Base-by-base conservation (phyloP, 371 early-diverging fungal genomes). In the Saksenaea vasiformis region DNA sequence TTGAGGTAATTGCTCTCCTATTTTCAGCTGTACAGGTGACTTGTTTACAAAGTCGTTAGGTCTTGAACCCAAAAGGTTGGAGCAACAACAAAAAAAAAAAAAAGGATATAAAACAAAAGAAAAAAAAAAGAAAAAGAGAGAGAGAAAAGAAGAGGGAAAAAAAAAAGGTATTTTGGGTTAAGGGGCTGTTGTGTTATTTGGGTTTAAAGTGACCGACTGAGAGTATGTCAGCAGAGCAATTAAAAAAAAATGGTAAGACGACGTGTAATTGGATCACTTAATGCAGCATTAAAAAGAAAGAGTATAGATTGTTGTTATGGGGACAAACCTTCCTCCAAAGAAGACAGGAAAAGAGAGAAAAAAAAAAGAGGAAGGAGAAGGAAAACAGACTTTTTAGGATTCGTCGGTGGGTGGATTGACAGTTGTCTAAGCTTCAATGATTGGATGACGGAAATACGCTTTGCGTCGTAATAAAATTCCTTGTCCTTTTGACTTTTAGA, bases 401-500 rank as follows among this genome's bases (percentile, higher is more conserved):
- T 15, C n/a, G 22, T n/a, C 51, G 51, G 51, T 22, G 22, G 7
- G 4, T 22, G 51, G 51, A 47, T 47, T 47, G 51, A 47, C 51
- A 47, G 51, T 47, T 47, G 51, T n/a, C 51, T 2, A 47, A n/a
- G 13, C 51, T 47, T 22, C n/a, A 10, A 22, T 47, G 51, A 47
- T 47, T 47, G 51, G 51, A 47, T 47, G 51, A 47, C 51, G 51
- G 24, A 47, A 47, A 47, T 47, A 47, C 51, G 51, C 24, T 47
- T n/a, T 47, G n/a, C 11, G 39, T 47, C 51, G 10, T 22, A 31
- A 7, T 31, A 31, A 31, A 31, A 31, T 31, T 31, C 31, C 7
- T 31, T 31, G 31, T 55, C 31, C 35, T n/a, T 55, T 31, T 55
- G 11, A 31, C 55, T 31, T 55, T 38, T 58, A 24, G 27, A 36